Evolutionary conservation across 2,329 filamentous ascomycete species (phyloP).

Genomic region (Aspergillus phoenicis): DNA sequence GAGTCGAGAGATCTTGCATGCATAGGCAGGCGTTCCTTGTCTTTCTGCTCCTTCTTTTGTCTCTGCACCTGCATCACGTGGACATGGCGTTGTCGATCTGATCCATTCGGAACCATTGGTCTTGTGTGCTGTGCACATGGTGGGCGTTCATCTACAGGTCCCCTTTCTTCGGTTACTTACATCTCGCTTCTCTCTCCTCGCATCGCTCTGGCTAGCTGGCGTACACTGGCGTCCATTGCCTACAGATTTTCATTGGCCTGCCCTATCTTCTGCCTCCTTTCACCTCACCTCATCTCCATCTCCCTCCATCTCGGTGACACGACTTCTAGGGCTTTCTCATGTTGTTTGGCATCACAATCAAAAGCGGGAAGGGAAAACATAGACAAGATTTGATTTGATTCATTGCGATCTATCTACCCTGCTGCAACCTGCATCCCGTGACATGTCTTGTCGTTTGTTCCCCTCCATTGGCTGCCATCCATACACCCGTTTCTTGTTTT

Average conservation of each 20-base stretch:
- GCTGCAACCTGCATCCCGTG: background rate
- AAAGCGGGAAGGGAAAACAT: background rate
- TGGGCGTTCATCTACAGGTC: constrained; percentile 10
- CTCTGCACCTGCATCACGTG: background rate
- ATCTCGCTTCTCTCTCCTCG: background rate
- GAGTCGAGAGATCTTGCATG: background rate
- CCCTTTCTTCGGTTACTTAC: background rate
- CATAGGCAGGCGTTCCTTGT: background rate
- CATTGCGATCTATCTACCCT: background rate
- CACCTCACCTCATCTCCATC: background rate
- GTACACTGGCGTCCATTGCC: background rate
- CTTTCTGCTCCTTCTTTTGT: background rate
- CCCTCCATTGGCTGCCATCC: background rate
- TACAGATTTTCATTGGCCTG: background rate
- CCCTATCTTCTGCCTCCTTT: background rate
- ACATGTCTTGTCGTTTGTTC: background rate
- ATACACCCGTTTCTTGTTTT: background rate
- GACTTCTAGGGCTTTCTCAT: background rate
- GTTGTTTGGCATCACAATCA: background rate
- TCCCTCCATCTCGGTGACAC: background rate
- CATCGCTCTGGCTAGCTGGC: background rate
- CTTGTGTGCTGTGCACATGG: constrained; percentile 9
- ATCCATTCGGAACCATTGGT: background rate
- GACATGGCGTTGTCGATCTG: constrained; percentile 3
- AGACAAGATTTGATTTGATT: background rate